Percentiles rank a stretch among this genome's conserved stretches.
These are phyloP conservation scores for Sicyos edulis DNA, from an alignment of 306 rosid species.

Conservation along the genomic window DNA sequence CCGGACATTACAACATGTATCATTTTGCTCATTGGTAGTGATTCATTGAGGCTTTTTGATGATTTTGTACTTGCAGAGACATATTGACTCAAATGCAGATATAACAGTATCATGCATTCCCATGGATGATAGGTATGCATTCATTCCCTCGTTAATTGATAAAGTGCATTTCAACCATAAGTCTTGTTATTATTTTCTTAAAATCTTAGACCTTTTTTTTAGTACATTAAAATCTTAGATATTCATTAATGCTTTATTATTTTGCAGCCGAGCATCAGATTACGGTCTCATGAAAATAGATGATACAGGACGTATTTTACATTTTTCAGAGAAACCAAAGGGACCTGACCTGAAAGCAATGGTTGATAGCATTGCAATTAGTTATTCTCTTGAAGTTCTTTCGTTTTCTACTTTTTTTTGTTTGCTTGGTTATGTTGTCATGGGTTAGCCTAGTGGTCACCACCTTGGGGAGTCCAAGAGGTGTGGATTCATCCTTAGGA, in stretches of 20 bases:
- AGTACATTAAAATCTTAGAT: too few relatives aligned
- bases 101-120: conserved; percentile 90
- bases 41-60: neutral
- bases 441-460: too few relatives aligned
- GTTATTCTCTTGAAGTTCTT: neutral
- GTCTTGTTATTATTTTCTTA: neutral
- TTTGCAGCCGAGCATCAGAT: conserved; percentile 50
- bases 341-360: conserved; percentile 81
- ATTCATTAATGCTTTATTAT: neutral
- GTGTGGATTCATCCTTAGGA: too few relatives aligned
- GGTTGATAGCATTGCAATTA: conserved; percentile 37
- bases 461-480: too few relatives aligned
- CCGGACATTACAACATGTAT: too few relatives aligned
- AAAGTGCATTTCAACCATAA: neutral
- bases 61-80: conserved; percentile 46
- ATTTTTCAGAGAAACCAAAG: conserved; percentile 88
- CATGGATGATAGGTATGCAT: conserved; percentile 70
- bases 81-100: conserved; percentile 84
- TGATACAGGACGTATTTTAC: conserved; percentile 51
- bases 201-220: too few relatives aligned
- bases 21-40: neutral
- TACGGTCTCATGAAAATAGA: conserved; percentile 88
- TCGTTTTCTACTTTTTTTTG: too few relatives aligned
- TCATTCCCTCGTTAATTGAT: neutral
- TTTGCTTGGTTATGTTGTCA: too few relatives aligned